Evolutionary conservation across 1,284 basidiomycete genomes (phyloP).

Genomic region (Omphalotus olearius): DNA sequence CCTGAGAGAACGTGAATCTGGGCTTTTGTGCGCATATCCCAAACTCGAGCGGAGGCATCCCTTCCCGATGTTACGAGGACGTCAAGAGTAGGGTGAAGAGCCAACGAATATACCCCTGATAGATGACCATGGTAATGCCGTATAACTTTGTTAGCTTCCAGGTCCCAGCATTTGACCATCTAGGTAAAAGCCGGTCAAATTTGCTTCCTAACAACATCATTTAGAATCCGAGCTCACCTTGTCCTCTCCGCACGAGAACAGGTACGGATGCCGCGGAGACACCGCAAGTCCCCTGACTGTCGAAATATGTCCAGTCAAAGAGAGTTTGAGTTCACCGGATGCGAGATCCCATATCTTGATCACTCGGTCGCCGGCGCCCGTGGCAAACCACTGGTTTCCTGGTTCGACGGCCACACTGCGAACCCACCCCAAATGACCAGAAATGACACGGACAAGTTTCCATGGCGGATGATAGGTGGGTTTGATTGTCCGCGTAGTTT

Average conservation of each 20-base stretch:
- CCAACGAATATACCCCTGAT: slow-evolving; percentile 90
- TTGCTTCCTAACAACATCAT: background rate
- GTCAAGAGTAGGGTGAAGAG: slow-evolving; percentile 93
- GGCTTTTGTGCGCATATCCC: slow-evolving; percentile 99
- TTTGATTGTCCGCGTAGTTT: slow-evolving; percentile 88
- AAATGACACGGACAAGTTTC: slow-evolving; percentile 97
- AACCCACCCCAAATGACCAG: slow-evolving; percentile 99
- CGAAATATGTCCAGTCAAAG: slow-evolving; percentile 95
- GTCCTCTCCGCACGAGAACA: slow-evolving; percentile 97
- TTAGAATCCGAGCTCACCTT: slow-evolving; percentile 52
- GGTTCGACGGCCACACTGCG: slow-evolving; percentile 94
- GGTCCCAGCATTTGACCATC: slow-evolving; percentile 99
- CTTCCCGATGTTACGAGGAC: slow-evolving; percentile 92
- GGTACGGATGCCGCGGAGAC: slow-evolving; percentile 89
- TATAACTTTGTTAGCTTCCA: slow-evolving; percentile 99
- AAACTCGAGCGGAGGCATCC: slow-evolving; percentile 94
- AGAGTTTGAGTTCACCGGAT: slow-evolving; percentile 91
- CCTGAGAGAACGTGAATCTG: slow-evolving; percentile 93
- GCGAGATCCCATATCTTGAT: slow-evolving; percentile 99
- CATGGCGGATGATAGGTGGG: slow-evolving; percentile 94
- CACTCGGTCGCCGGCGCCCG: slow-evolving; percentile 95
- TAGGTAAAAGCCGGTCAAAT: slow-evolving; percentile 25
- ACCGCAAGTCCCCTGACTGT: slow-evolving; percentile 95
- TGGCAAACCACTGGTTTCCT: slow-evolving; percentile 98
- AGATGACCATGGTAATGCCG: slow-evolving; percentile 97